Percentiles rank a stretch among this genome's conserved stretches.
Evolutionary conservation across 768 basidiomycete species (phyloP).

Genomic region (Tylopilus felleus): DNA sequence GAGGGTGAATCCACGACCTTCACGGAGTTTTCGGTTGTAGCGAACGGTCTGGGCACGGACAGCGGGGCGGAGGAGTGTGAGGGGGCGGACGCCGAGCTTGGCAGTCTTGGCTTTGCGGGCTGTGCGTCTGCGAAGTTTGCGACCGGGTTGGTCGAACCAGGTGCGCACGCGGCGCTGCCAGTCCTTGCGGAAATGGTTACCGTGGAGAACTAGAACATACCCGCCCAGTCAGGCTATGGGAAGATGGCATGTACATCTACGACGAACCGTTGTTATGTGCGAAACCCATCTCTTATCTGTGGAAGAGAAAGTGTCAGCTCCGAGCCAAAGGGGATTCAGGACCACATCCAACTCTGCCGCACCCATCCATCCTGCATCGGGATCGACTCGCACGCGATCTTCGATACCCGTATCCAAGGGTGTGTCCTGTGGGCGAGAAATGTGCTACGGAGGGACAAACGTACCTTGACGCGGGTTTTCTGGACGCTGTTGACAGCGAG

Average conservation of each 20-base stretch:
- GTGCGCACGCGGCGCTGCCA: constrained; percentile 96
- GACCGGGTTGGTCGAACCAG: constrained; percentile 99
- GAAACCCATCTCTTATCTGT: constrained; percentile 36
- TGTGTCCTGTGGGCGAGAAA: background rate
- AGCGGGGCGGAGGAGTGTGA: constrained; percentile 90
- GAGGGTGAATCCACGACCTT: constrained; percentile 95
- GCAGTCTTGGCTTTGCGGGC: constrained; percentile 92
- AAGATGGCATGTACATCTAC: constrained; percentile 27
- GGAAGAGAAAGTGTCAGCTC: constrained; percentile 13
- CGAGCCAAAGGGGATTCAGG: background rate
- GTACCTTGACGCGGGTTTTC: constrained; percentile 33
- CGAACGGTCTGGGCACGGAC: constrained; percentile 95
- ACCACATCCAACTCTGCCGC: constrained; percentile 17
- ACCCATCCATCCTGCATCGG: constrained; percentile 23
- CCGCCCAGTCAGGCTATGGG: constrained; percentile 7
- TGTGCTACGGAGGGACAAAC: constrained; percentile 12
- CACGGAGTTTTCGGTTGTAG: constrained; percentile 97
- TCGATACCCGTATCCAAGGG: background rate
- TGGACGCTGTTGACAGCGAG: constrained; percentile 28
- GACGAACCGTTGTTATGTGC: constrained; percentile 34
- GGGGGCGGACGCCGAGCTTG: constrained; percentile 86
- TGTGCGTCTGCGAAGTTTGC: constrained; percentile 91
- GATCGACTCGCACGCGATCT: background rate
- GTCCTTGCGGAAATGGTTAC: constrained; percentile 97
- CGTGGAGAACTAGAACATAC: constrained; percentile 67